These are phyloP conservation scores for Beauveria varroae DNA, from an alignment of 2,329 filamentous ascomycete species.

Conservation along the genomic window DNA sequence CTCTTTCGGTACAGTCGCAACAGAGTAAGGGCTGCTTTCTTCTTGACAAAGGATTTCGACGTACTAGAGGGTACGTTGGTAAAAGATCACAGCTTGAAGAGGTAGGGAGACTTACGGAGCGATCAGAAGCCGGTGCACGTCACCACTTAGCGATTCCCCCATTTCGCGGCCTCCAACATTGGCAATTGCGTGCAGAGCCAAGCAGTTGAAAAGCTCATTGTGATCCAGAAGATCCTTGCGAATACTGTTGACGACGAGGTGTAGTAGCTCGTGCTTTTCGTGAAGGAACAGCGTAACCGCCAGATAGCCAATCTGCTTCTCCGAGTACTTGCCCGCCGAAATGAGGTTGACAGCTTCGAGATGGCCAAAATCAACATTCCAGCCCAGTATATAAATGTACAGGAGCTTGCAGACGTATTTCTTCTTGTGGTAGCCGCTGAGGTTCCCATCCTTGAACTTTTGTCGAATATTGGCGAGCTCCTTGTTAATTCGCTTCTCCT, in stretches of 20 bases:
- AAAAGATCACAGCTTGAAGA: not conserved
- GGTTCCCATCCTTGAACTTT: slow-evolving; percentile 92
- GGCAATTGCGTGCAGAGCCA: slow-evolving; percentile 93
- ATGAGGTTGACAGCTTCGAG: slow-evolving; percentile 97
- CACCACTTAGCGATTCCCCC: slow-evolving; percentile 84
- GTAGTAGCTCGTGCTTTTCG: slow-evolving; percentile 91
- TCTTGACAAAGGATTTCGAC: slow-evolving; percentile 97
- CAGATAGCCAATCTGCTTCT: slow-evolving; percentile 98
- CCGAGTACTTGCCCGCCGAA: slow-evolving; percentile 92
- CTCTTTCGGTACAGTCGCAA: slow-evolving; percentile 91
- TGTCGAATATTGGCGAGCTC: slow-evolving; percentile 96
- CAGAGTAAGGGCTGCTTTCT: slow-evolving; percentile 92
- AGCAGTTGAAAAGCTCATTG: slow-evolving; percentile 95
- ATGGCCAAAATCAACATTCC: slow-evolving; percentile 98
- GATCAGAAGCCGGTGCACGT: slow-evolving; percentile 90
- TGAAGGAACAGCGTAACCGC: slow-evolving; percentile 96
- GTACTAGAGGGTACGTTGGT: slow-evolving; percentile 27
- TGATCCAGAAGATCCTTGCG: slow-evolving; percentile 90
- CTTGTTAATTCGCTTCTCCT: slow-evolving; percentile 99
- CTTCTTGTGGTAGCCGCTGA: slow-evolving; percentile 98
- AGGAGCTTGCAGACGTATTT: slow-evolving; percentile 99
- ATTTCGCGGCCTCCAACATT: slow-evolving; percentile 96
- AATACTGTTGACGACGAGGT: slow-evolving; percentile 97
- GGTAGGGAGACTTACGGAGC: slow-evolving; percentile 62
- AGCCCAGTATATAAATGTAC: slow-evolving; percentile 98